Evolutionary conservation across 495 filamentous ascomycete genomes (phyloP).

Genomic region (Daldinia caldariorum): DNA sequence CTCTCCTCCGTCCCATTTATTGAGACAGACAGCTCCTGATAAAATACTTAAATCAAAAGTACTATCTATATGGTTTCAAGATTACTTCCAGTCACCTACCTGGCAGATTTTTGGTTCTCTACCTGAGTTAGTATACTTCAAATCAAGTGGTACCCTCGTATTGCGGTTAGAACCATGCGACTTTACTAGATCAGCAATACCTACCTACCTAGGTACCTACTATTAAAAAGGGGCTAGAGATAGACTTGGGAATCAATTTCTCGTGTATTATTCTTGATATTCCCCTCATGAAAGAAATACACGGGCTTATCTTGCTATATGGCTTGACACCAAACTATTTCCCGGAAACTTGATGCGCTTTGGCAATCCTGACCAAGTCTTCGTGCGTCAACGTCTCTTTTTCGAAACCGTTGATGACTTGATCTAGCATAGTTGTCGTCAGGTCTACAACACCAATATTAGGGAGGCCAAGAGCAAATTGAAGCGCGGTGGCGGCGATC

Average conservation of each 20-base stretch:
- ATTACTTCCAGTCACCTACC: too few relatives aligned
- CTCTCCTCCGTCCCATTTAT: too few relatives aligned
- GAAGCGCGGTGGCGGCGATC: conserved; percentile 23
- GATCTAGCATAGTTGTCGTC: conserved; percentile 55
- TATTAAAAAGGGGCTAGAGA: not conserved
- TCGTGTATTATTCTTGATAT: not conserved
- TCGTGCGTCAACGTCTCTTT: conserved; percentile 56
- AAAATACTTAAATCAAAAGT: too few relatives aligned
- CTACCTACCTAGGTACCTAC: not conserved
- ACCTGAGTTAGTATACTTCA: not conserved
- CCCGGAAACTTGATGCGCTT: not conserved
- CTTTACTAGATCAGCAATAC: not conserved
- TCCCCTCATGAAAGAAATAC: not conserved
- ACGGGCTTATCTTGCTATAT: not conserved
- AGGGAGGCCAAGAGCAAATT: conserved; percentile 40
- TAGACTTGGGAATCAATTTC: not conserved
- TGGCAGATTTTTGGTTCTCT: not conserved
- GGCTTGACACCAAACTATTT: not conserved
- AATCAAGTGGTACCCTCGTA: not conserved
- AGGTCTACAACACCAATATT: conserved; percentile 54
- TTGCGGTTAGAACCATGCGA: not conserved
- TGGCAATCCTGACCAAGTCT: conserved; percentile 56
- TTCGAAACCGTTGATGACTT: conserved; percentile 56
- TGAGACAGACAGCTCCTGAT: too few relatives aligned
- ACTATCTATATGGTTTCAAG: too few relatives aligned